Evolutionary conservation across 2,329 filamentous ascomycete species (phyloP).

Genomic region (Botrytis fabae): DNA sequence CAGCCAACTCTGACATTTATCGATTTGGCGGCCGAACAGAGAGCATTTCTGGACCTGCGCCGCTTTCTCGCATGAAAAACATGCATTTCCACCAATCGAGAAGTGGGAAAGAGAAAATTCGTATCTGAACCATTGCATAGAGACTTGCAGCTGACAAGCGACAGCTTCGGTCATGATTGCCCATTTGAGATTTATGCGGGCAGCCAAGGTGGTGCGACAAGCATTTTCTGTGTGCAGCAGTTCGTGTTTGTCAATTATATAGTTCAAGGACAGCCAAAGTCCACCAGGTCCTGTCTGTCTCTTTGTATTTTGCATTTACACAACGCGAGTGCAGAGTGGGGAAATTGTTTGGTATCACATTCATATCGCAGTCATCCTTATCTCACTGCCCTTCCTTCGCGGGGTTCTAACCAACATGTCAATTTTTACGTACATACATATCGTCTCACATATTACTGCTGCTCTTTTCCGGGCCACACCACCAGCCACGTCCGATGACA

Average conservation of each 20-base stretch:
- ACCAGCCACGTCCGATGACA: slow-evolving; percentile 20
- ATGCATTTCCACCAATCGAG: slow-evolving; percentile 11
- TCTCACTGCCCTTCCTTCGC: slow-evolving; percentile 5
- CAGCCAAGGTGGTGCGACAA: slow-evolving; percentile 3
- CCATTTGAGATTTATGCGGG: background rate
- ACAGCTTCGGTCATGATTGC: slow-evolving; percentile 1
- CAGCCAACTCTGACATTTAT: background rate
- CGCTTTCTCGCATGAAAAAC: background rate
- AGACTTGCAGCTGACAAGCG: slow-evolving; percentile 9
- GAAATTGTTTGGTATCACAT: background rate
- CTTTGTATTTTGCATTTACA: background rate
- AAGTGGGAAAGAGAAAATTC: background rate
- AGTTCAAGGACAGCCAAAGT: background rate
- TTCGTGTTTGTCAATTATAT: background rate
- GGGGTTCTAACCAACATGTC: background rate
- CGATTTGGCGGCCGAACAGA: slow-evolving; percentile 3
- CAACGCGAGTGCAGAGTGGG: background rate
- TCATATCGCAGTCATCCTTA: slow-evolving; percentile 6
- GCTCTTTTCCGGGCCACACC: slow-evolving; percentile 4
- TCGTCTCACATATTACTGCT: background rate
- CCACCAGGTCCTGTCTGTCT: background rate
- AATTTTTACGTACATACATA: background rate
- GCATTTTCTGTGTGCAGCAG: background rate
- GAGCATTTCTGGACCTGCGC: background rate
- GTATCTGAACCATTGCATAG: background rate